Percentiles rank a stretch among this genome's conserved stretches.
These are phyloP conservation scores for Arctostaphylos glauca DNA, from an alignment of 148 eudicot species.

Conservation along the genomic window DNA sequence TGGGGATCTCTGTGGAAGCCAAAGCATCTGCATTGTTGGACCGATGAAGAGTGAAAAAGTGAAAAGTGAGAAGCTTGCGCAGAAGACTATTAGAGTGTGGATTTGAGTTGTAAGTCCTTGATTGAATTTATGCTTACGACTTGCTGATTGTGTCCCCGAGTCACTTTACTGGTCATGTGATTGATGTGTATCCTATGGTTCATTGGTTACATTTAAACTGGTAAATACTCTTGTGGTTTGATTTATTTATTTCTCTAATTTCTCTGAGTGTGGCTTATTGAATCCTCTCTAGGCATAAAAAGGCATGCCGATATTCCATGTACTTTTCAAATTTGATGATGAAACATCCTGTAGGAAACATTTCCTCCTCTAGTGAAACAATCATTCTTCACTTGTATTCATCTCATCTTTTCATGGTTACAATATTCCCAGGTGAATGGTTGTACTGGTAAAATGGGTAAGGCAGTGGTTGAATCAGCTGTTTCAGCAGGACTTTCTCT, in stretches of 20 bases:
- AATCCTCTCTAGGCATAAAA: background rate
- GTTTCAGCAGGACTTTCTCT: conserved; percentile 62
- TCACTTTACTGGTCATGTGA: background rate
- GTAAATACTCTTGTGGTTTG: background rate
- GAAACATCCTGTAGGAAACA: background rate
- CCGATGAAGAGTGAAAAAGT: too few relatives aligned
- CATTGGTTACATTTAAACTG: too few relatives aligned
- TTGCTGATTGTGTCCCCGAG: too few relatives aligned
- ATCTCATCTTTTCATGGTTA: background rate
- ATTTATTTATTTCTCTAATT: background rate
- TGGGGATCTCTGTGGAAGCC: too few relatives aligned
- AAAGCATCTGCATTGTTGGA: too few relatives aligned
- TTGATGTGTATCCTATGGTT: too few relatives aligned
- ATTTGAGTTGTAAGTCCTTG: too few relatives aligned
- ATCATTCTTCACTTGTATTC: background rate
- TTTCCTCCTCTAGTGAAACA: background rate
- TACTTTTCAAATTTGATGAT: background rate
- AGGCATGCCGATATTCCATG: background rate
- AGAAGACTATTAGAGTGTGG: too few relatives aligned
- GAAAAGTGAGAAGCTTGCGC: too few relatives aligned
- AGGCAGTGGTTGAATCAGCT: conserved; percentile 87
- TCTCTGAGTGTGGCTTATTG: background rate
- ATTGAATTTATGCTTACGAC: too few relatives aligned
- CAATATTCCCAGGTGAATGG: conserved; percentile 63
- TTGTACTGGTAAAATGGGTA: conserved; percentile 91